phyloP scores from a whole-genome alignment of 495 filamentous ascomycete genomes.

The Xylaria telfairii region DNA sequence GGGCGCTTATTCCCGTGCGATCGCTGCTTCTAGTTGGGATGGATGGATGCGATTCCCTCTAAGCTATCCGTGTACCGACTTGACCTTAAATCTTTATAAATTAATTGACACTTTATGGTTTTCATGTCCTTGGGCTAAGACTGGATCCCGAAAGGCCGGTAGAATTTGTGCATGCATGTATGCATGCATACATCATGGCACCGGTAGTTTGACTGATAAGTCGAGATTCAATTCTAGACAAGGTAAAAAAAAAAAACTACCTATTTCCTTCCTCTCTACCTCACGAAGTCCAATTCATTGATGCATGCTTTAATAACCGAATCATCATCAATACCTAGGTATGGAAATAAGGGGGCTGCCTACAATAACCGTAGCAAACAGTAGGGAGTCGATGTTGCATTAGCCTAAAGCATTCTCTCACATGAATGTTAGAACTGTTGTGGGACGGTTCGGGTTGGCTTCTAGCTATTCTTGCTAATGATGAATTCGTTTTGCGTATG shows the following conservation, averaged over 20 bases:
- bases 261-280: too few species aligned
- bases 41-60: background rate
- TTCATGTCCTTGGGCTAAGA: background rate
- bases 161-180: too few species aligned
- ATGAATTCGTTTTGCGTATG: background rate
- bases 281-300: background rate
- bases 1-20: background rate
- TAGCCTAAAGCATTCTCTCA: slow-evolving; percentile 16
- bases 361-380: background rate
- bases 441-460: background rate
- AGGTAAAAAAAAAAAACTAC: too few species aligned
- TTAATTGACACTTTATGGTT: too few species aligned
- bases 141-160: background rate
- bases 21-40: background rate
- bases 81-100: too few species aligned
- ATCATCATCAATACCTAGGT: too few species aligned
- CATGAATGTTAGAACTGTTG: background rate
- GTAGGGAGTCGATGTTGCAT: background rate
- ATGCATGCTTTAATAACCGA: background rate
- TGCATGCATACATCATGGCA: too few species aligned
- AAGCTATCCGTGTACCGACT: too few species aligned
- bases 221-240: too few species aligned
- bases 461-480: slow-evolving; percentile 7
- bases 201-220: too few species aligned
- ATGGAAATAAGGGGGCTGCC: background rate